Evolutionary conservation across 1,284 basidiomycete species (phyloP), one percentile per base, ranked within the genome.

Genomic region (Rhodotorula sp.): DNA sequence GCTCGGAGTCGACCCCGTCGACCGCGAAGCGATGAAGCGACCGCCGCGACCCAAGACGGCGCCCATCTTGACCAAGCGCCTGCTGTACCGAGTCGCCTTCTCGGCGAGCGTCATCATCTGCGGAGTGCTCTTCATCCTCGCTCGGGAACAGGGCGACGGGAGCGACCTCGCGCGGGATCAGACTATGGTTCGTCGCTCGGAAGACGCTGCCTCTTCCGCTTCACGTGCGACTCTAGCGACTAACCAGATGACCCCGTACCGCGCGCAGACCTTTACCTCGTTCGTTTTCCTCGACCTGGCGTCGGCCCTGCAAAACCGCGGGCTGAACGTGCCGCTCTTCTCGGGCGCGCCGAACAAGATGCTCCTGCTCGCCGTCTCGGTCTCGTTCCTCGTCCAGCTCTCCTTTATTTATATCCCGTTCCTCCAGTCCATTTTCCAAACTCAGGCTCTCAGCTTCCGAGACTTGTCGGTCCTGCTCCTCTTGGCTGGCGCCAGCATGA

Each of bases 241-340:
- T 22, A 65, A 56, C n/a, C 65, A 26, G 14, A 29, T 57, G 37
- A 44, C 63, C 63, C 6, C 24, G 33, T 30, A 24, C 22, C 4
- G 20, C 20, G 18, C 2, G 55, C 77, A 95, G 93, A 98, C 95
- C 6, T 99, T 99, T 80, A 92, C 93, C 24, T 90, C 88, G 79
- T 98, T 98, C 81, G 95, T 99, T 68, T 91, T 98, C 84, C 88
- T 99, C 69, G 95, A 98, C 82, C 87, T 99, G 53, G 91, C 93
- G 2, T 95, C 93, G 30, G 95, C 95, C 0, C 81, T 97, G 26
- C 95, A 98, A 81, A 96, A 93, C 81, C 89, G 95, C 58, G 93
- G 94, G 14, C 85, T 96, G 14, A 88, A 88, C 29, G 75, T 76
- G 12, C 72, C 77, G 10, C 75, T 75, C 56, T 29, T 73, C 42